These are phyloP conservation scores for Rosa hybrid DNA, from an alignment of 331 rosid species.

Conservation along the genomic window DNA sequence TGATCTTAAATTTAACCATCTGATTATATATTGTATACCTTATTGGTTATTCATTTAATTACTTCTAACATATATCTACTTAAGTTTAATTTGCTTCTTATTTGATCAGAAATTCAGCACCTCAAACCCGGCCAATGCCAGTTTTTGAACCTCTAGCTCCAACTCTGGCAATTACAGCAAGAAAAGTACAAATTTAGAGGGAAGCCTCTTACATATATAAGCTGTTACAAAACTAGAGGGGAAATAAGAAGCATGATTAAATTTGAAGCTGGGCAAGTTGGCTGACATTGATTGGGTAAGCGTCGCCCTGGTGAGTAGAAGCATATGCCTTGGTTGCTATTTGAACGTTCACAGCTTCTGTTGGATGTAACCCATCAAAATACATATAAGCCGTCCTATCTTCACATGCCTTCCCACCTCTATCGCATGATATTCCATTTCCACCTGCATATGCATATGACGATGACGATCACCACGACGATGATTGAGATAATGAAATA, in stretches of 20 bases:
- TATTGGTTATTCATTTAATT: too few relatives aligned
- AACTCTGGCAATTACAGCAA: background rate
- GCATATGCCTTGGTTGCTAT: constrained; percentile 43
- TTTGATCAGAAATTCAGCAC: background rate
- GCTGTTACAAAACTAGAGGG: background rate
- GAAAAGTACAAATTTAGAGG: background rate
- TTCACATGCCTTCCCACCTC: constrained; percentile 33
- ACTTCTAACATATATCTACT: too few relatives aligned
- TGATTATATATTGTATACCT: background rate
- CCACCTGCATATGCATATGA: constrained; percentile 29
- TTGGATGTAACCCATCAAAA: constrained; percentile 55
- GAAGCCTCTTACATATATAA: too few relatives aligned
- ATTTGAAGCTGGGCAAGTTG: constrained; percentile 18
- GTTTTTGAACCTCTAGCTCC: background rate
- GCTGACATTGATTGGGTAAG: constrained; percentile 45
- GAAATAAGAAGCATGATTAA: background rate
- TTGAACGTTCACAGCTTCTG: constrained; percentile 45
- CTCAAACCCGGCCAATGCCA: background rate
- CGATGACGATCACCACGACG: too few relatives aligned
- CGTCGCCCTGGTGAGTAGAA: constrained; percentile 35
- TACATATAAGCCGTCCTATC: constrained; percentile 36
- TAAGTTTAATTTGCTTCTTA: background rate
- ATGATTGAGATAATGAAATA: too few relatives aligned
- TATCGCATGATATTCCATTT: constrained; percentile 45
- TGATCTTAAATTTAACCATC: background rate